A percentile compares a stretch with the other conserved stretches of the same genome.
phyloP scores from a whole-genome alignment of 2,329 filamentous ascomycete genomes.

The Ophiocordyceps australis region DNA sequence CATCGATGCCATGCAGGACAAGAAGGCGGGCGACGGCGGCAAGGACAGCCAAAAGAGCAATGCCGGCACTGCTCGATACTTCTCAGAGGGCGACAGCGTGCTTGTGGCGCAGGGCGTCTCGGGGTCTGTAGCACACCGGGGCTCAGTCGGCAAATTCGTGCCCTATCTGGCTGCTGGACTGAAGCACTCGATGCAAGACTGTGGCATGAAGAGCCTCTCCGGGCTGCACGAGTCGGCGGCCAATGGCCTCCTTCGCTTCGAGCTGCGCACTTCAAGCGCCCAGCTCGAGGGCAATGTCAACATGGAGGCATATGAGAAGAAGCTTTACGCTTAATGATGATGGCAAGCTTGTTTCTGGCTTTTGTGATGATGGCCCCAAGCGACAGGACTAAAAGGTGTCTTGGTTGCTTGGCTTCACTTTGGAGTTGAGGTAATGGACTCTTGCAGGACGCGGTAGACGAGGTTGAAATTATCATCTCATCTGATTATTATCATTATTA shows the following conservation, averaged over 20 bases:
- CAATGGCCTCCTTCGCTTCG: slow-evolving; percentile 68
- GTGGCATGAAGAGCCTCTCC: slow-evolving; percentile 64
- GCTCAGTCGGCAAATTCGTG: slow-evolving; percentile 82
- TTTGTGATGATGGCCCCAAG: too few species aligned
- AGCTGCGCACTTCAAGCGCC: slow-evolving; percentile 83
- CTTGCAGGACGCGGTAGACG: too few species aligned
- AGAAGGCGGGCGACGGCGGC: slow-evolving; percentile 66
- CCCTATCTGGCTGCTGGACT: slow-evolving; percentile 90
- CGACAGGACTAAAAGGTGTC: too few species aligned
- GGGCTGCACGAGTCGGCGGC: slow-evolving; percentile 61
- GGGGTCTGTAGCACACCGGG: slow-evolving; percentile 64
- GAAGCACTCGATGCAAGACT: slow-evolving; percentile 95
- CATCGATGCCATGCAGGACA: slow-evolving; percentile 99
- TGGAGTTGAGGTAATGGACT: too few species aligned
- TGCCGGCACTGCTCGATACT: slow-evolving; percentile 92
- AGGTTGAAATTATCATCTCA: too few species aligned
- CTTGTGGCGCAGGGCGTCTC: slow-evolving; percentile 95
- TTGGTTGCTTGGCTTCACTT: too few species aligned
- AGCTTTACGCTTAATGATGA: slow-evolving; percentile 98
- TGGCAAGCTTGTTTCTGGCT: too few species aligned
- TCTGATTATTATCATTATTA: too few species aligned
- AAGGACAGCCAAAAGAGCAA: slow-evolving; percentile 68
- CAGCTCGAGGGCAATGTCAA: slow-evolving; percentile 95
- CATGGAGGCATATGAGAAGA: slow-evolving; percentile 99
- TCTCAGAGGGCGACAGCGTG: slow-evolving; percentile 89